phyloP scores from a whole-genome alignment of 2,329 filamentous ascomycete genomes.

The Penicillium psychrosexuale region DNA sequence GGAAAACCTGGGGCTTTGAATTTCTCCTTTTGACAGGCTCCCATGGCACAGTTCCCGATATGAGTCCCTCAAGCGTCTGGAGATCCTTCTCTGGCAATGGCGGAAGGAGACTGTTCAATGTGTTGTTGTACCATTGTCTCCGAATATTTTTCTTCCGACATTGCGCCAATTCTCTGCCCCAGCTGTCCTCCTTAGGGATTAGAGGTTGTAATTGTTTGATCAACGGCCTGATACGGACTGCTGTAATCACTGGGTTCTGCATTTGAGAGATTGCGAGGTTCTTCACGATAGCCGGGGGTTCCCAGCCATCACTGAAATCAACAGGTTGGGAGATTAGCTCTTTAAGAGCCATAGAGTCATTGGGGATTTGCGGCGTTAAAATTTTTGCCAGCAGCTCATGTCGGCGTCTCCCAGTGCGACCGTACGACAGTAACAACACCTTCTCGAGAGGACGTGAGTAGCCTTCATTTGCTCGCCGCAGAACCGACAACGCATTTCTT shows the following conservation, averaged over 20 bases:
- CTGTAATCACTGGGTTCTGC: constrained; percentile 26
- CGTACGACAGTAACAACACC: constrained; percentile 56
- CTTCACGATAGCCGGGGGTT: constrained; percentile 31
- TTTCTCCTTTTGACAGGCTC: constrained; percentile 27
- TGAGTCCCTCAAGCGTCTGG: constrained; percentile 32
- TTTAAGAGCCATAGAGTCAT: constrained; percentile 22
- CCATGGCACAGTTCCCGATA: constrained; percentile 35
- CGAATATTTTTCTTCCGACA: constrained; percentile 36
- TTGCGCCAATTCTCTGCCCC: constrained; percentile 32
- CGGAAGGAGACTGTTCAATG: constrained; percentile 34
- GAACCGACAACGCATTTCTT: constrained; percentile 41
- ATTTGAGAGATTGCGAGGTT: constrained; percentile 37
- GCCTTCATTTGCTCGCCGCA: constrained; percentile 56
- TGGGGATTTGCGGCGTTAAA: constrained; percentile 25
- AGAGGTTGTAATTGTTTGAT: constrained; percentile 28
- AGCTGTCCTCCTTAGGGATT: constrained; percentile 38
- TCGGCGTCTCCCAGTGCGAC: constrained; percentile 53
- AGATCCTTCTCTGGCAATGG: constrained; percentile 41
- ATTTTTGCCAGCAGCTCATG: constrained; percentile 46
- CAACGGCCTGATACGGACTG: constrained; percentile 22
- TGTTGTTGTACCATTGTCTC: constrained; percentile 37
- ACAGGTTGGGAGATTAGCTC: constrained; percentile 16
- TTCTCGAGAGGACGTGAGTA: constrained; percentile 51
- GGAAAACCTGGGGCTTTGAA: neutral
- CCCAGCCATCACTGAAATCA: constrained; percentile 33